Conservation (phyloP, 495 filamentous ascomycete genomes). For the Tuber borchii region DNA sequence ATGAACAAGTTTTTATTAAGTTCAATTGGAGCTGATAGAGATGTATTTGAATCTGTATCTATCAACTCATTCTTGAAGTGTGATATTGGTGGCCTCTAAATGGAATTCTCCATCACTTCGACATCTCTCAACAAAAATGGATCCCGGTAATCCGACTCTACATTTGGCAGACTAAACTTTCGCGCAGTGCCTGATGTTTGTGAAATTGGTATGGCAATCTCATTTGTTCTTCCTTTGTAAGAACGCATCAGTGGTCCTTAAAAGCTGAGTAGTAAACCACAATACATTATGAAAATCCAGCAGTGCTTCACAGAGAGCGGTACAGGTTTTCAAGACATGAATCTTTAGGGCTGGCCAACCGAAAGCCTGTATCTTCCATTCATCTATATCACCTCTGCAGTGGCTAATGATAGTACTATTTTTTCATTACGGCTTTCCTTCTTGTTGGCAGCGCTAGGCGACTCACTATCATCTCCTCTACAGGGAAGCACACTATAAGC, state of each 20-base stretch:
- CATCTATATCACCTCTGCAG: slow-evolving; percentile 49
- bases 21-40: slow-evolving; percentile 48
- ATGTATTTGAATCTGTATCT: slow-evolving; percentile 50
- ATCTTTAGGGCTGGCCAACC: slow-evolving; percentile 68
- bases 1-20: slow-evolving; percentile 76
- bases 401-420: slow-evolving; percentile 22
- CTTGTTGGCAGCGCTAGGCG: slow-evolving; percentile 6
- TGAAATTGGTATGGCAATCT: slow-evolving; percentile 72
- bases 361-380: slow-evolving; percentile 49
- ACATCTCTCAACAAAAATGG: slow-evolving; percentile 84
- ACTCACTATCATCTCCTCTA: slow-evolving; percentile 9
- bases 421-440: slow-evolving; percentile 14
- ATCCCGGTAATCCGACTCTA: slow-evolving; percentile 90
- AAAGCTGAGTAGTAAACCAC: slow-evolving; percentile 71
- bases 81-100: slow-evolving; percentile 56
- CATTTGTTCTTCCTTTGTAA: slow-evolving; percentile 76
- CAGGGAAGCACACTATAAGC: slow-evolving; percentile 44
- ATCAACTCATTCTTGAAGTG: slow-evolving; percentile 67
- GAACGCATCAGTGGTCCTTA: slow-evolving; percentile 71
- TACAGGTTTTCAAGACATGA: slow-evolving; percentile 73
- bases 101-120: slow-evolving; percentile 54
- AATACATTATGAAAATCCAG: slow-evolving; percentile 86
- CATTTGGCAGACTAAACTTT: slow-evolving; percentile 60
- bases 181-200: slow-evolving; percentile 70
- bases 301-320: slow-evolving; percentile 85